Evolutionary conservation across 352 stramenopile species (phyloP), one percentile per base, ranked within the genome.

Genomic region (Blastocystis hominis): DNA sequence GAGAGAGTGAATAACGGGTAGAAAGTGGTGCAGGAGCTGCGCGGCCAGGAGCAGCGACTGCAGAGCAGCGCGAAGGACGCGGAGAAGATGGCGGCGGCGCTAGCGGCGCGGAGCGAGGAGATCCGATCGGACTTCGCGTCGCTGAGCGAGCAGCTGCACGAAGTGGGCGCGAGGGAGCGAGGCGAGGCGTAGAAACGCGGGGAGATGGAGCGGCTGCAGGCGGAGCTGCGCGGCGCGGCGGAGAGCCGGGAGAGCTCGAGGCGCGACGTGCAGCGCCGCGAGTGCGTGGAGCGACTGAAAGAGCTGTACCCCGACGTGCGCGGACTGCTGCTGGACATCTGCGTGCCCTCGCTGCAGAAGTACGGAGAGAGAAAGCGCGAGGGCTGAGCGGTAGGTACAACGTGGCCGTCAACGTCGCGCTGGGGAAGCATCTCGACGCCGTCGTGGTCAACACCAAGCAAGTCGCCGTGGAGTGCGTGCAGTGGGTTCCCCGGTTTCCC

Each of bases 371-470:
- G 15, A n/a, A 24, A n/a, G 7, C 17, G 24, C 24, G 24, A 30
- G 24, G 24, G 10, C 15, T 47, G 47, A 63, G 17, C 15, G 1
- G 55, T 66, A 79, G 96, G 84, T 99, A 98, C 91, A 97, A 98
- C 90, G 93, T 98, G 89, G 96, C 96, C 34, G 94, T 99, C 30
- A 97, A 95, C 0, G 94, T 98, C 0, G 96, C 96, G 40, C 96
- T 94, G n/a, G 96, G 96, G 62, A 98, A 97, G 76, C 93, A 98
- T 90, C 98, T 98, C 94, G 96, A 98, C 53, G 91, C 92, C 42
- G 93, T 97, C 76, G 93, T 96, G 34, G 94, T 97, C 6, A 93
- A 96, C 88, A 94, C 92, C 0, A 91, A 93, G 70, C 59, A 89
- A 55, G 94, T 90, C 36, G 93, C 88, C 17, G 90, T 93, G 44